Conservation (phyloP, 1,139 yeast species). For the Ogataea hybrid region DNA sequence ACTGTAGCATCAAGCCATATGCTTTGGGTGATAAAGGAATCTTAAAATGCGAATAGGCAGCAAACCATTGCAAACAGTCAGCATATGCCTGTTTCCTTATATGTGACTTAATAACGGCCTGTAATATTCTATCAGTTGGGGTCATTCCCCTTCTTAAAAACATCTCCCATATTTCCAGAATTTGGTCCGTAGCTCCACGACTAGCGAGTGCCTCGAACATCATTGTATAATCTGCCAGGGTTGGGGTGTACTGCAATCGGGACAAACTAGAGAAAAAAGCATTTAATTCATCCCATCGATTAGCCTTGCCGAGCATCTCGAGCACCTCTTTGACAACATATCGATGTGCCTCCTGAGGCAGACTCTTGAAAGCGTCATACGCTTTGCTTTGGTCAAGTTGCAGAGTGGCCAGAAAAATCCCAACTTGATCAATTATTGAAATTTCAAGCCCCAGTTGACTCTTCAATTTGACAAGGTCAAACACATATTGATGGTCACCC, state of each 20-base stretch:
- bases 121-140: slow-evolving; percentile 49
- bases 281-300: slow-evolving; percentile 61
- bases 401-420: slow-evolving; percentile 32
- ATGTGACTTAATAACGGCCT: slow-evolving; percentile 48
- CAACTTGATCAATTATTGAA: slow-evolving; percentile 8
- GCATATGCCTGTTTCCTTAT: slow-evolving; percentile 44
- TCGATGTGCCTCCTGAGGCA: background rate
- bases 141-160: slow-evolving; percentile 43
- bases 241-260: slow-evolving; percentile 31
- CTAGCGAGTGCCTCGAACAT: slow-evolving; percentile 63
- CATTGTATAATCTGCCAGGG: slow-evolving; percentile 42
- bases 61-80: slow-evolving; percentile 44
- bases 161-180: slow-evolving; percentile 50
- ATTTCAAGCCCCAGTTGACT: background rate
- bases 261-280: slow-evolving; percentile 60
- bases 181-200: slow-evolving; percentile 53
- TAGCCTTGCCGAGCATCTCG: slow-evolving; percentile 45
- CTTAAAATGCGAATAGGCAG: slow-evolving; percentile 38
- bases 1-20: slow-evolving; percentile 41
- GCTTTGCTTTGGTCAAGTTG: slow-evolving; percentile 5
- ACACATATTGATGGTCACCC: slow-evolving; percentile 18
- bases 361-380: background rate
- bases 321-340: background rate
- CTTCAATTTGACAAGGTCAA: background rate
- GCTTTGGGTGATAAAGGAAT: slow-evolving; percentile 38